Conservation (phyloP, 2,329 filamentous ascomycete genomes). For the Colletotrichum euphorbiae region DNA sequence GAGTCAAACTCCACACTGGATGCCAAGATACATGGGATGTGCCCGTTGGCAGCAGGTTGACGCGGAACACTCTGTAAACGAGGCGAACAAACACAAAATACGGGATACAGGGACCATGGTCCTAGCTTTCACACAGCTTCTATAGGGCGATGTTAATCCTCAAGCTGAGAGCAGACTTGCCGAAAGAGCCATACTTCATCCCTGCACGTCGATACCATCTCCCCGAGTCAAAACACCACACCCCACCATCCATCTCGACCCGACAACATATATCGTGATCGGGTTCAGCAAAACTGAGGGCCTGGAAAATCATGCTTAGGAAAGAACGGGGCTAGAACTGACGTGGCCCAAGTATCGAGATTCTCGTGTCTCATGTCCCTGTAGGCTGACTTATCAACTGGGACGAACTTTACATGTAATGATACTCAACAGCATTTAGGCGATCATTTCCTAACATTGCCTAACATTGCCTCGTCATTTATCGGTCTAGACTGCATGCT, state of each 20-base stretch:
- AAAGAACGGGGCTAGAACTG: background rate
- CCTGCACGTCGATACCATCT: too few relatives aligned
- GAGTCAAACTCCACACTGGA: slow-evolving; percentile 2
- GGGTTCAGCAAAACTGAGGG: background rate
- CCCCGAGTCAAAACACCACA: too few relatives aligned
- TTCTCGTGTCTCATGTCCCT: background rate
- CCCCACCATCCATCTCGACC: background rate
- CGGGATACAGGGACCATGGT: too few relatives aligned
- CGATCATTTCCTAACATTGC: too few relatives aligned
- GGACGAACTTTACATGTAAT: background rate
- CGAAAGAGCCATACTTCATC: too few relatives aligned
- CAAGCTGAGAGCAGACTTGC: too few relatives aligned
- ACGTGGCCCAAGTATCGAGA: background rate
- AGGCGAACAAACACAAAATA: too few relatives aligned
- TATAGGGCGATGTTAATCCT: too few relatives aligned
- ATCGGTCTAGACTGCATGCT: background rate
- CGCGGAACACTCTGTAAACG: background rate
- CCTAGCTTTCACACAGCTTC: too few relatives aligned
- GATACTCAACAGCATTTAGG: background rate
- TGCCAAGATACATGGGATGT: background rate
- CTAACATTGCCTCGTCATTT: background rate
- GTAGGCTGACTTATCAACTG: background rate
- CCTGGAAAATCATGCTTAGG: background rate
- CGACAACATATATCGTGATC: background rate
- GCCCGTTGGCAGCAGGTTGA: background rate